These are phyloP conservation scores for Pseudovirgaria hyperparasitica DNA, from an alignment of 2,329 filamentous ascomycete species.

Conservation along the genomic window DNA sequence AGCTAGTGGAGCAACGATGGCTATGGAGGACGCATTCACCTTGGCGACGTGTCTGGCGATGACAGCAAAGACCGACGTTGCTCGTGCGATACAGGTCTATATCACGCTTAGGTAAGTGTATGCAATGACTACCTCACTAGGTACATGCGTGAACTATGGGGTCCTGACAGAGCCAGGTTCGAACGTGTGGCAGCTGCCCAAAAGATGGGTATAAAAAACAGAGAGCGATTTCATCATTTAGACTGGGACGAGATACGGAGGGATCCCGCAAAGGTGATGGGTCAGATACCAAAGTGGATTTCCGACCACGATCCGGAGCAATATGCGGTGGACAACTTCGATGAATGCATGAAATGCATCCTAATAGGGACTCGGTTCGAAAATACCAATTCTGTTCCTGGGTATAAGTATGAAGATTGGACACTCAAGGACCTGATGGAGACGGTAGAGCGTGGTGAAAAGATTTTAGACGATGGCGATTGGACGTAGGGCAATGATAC, in stretches of 20 bases:
- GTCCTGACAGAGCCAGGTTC: constrained; percentile 12
- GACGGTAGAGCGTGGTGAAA: constrained; percentile 2
- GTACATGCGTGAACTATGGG: neutral
- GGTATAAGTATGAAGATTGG: constrained; percentile 3
- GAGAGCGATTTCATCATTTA: constrained; percentile 22
- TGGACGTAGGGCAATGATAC: no score
- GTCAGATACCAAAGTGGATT: constrained; percentile 21
- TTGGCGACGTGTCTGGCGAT: constrained; percentile 14
- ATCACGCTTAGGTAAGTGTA: constrained; percentile 17
- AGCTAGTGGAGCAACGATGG: constrained; percentile 41
- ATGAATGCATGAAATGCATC: constrained; percentile 2
- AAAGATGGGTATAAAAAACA: constrained; percentile 20
- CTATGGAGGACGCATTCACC: constrained; percentile 35
- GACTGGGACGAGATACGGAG: constrained; percentile 21
- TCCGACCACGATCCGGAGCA: constrained; percentile 17
- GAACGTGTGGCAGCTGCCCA: constrained; percentile 18
- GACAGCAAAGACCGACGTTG: constrained; percentile 18
- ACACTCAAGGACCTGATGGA: constrained; percentile 3
- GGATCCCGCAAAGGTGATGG: constrained; percentile 16
- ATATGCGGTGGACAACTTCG: constrained; percentile 14
- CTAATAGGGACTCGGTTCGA: constrained; percentile 2
- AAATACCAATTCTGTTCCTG: constrained; percentile 4
- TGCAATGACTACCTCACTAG: neutral
- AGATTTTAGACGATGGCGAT: constrained; percentile 1
- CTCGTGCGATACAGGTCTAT: constrained; percentile 16